phyloP scores from a whole-genome alignment of 2,329 filamentous ascomycete genomes.

The Xylariomycetidae sp. region DNA sequence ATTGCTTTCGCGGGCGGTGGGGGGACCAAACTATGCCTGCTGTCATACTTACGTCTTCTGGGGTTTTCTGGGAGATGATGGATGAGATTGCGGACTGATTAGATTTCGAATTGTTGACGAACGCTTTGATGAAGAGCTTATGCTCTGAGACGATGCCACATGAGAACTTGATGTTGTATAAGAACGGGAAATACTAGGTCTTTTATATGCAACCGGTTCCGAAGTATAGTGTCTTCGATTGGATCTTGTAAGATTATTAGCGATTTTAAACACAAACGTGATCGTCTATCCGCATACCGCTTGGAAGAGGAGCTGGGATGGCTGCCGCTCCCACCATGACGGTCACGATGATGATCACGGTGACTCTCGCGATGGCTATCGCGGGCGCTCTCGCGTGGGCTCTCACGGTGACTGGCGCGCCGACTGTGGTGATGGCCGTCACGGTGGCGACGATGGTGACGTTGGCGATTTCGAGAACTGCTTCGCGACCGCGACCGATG shows the following conservation, averaged over 20 bases:
- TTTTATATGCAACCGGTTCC: constrained; percentile 26
- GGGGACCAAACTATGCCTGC: too few relatives aligned
- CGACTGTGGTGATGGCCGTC: constrained; percentile 21
- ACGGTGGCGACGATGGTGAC: constrained; percentile 16
- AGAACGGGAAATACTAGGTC: constrained; percentile 26
- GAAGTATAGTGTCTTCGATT: constrained; percentile 26
- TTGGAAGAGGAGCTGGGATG: constrained; percentile 23
- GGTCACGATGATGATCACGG: too few relatives aligned
- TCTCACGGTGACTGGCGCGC: too few relatives aligned
- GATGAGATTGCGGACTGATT: too few relatives aligned
- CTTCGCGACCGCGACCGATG: constrained; percentile 22
- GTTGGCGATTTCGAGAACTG: constrained; percentile 16
- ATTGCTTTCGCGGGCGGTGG: constrained; percentile 7
- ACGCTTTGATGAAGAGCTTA: constrained; percentile 31
- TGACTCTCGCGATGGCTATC: too few relatives aligned
- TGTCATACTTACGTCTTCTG: constrained; percentile 25
- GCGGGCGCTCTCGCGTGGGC: too few relatives aligned
- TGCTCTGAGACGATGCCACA: constrained; percentile 30
- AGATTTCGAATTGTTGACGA: constrained; percentile 29
- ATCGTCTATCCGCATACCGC: constrained; percentile 21
- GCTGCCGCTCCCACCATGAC: too few relatives aligned
- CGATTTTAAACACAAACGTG: neutral
- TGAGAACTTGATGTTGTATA: constrained; percentile 31
- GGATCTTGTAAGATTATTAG: constrained; percentile 17
- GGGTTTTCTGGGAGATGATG: constrained; percentile 20